Conservation (phyloP, 345 rosid species). For the Nasturtium officinale region DNA sequence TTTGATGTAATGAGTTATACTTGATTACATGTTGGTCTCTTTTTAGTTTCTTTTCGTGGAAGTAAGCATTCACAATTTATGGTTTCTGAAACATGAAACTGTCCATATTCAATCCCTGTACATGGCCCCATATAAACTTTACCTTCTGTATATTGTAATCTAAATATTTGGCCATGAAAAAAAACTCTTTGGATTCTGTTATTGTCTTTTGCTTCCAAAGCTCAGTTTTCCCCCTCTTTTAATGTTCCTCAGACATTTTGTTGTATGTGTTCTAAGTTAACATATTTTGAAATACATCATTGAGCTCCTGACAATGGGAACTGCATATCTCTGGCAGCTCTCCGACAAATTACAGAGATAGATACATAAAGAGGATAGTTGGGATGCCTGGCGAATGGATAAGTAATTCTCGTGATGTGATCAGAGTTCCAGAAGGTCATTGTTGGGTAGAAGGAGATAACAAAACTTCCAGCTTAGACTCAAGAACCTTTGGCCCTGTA, state of each 20-base stretch:
- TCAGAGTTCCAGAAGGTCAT: slow-evolving; percentile 77
- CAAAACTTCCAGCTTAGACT: slow-evolving; percentile 63
- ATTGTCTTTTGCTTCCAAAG: slow-evolving; percentile 8
- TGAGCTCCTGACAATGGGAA: slow-evolving; percentile 22
- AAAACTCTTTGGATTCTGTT: background rate
- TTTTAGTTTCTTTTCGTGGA: background rate
- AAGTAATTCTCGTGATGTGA: slow-evolving; percentile 57
- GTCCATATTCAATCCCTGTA: background rate
- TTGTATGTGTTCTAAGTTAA: background rate
- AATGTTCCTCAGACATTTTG: slow-evolving; percentile 8
- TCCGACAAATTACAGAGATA: slow-evolving; percentile 66
- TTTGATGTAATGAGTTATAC: slow-evolving; percentile 1
- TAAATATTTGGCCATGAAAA: background rate
- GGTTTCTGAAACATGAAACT: background rate
- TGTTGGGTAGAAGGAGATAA: slow-evolving; percentile 99
- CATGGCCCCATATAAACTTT: background rate
- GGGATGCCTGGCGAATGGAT: slow-evolving; percentile 94
- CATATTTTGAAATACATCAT: background rate
- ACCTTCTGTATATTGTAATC: background rate
- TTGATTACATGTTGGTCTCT: slow-evolving; percentile 13
- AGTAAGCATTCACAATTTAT: background rate
- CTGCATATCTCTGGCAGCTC: slow-evolving; percentile 60
- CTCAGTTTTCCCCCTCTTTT: background rate
- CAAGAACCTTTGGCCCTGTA: slow-evolving; percentile 87
- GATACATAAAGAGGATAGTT: slow-evolving; percentile 77